These are phyloP conservation scores for Aspergillus neotritici DNA, from an alignment of 2,329 filamentous ascomycete species.

Conservation along the genomic window DNA sequence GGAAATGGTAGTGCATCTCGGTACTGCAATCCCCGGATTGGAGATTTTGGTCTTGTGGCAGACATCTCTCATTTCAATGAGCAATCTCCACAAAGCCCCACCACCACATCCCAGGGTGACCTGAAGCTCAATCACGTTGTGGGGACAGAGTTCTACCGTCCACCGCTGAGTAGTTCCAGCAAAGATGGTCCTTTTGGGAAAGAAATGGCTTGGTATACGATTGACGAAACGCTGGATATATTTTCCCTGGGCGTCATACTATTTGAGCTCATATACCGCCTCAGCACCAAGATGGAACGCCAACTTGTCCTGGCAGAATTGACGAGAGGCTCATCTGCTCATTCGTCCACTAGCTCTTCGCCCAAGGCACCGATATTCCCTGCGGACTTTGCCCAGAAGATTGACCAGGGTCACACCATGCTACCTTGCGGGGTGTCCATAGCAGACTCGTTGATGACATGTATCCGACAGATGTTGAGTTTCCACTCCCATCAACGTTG, in stretches of 20 bases:
- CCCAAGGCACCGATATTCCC: slow-evolving; percentile 27
- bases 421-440: slow-evolving; percentile 24
- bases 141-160: slow-evolving; percentile 59
- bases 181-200: slow-evolving; percentile 8
- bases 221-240: slow-evolving; percentile 54
- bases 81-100: slow-evolving; percentile 13
- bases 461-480: slow-evolving; percentile 41
- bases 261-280: slow-evolving; percentile 56
- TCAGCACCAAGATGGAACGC: slow-evolving; percentile 48
- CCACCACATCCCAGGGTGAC: slow-evolving; percentile 16
- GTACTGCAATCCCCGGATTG: slow-evolving; percentile 56
- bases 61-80: slow-evolving; percentile 44
- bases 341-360: neutral
- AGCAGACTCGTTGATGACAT: slow-evolving; percentile 30
- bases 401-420: slow-evolving; percentile 27
- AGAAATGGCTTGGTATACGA: slow-evolving; percentile 16
- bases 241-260: slow-evolving; percentile 58
- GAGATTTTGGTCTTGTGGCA: slow-evolving; percentile 62
- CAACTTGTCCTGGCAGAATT: slow-evolving; percentile 39
- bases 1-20: slow-evolving; percentile 23
- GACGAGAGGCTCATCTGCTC: slow-evolving; percentile 22
- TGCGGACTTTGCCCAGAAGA: slow-evolving; percentile 32
- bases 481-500: slow-evolving; percentile 32
- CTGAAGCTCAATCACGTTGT: slow-evolving; percentile 41
- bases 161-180: slow-evolving; percentile 29